These are phyloP conservation scores for Colletotrichum agaves DNA, from an alignment of 2,329 filamentous ascomycete genomes.

Conservation along the genomic window DNA sequence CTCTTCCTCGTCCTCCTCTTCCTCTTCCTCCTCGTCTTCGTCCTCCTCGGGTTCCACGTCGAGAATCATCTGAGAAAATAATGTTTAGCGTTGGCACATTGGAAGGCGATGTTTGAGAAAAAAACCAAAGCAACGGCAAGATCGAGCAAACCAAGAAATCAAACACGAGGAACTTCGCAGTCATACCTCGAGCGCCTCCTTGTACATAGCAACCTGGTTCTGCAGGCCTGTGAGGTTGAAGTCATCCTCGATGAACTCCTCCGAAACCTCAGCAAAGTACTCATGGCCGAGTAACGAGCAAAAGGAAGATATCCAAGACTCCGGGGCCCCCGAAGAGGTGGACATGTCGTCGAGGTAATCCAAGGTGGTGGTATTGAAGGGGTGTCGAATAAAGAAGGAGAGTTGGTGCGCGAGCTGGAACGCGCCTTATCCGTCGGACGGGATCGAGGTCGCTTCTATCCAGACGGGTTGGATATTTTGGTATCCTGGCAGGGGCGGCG, in stretches of 20 bases:
- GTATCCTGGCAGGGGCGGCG: conserved; percentile 28
- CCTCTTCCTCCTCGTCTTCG: conserved; percentile 86
- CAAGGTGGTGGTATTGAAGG: conserved; percentile 39
- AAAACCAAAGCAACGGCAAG: background rate
- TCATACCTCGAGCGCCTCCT: conserved; percentile 88
- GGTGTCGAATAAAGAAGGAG: conserved; percentile 29
- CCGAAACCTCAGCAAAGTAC: conserved; percentile 98
- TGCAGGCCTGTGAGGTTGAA: conserved; percentile 98
- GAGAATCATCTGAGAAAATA: conserved; percentile 80
- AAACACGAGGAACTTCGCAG: background rate
- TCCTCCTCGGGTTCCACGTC: conserved; percentile 97
- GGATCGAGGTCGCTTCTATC: conserved; percentile 4
- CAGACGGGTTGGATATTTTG: conserved; percentile 15
- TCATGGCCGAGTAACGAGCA: conserved; percentile 96
- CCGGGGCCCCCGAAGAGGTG: conserved; percentile 70
- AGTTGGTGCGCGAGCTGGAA: conserved; percentile 12
- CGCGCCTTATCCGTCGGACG: conserved; percentile 22
- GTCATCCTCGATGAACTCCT: conserved; percentile 99
- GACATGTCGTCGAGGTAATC: conserved; percentile 57
- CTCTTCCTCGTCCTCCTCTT: conserved; percentile 78
- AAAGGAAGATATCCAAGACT: conserved; percentile 98
- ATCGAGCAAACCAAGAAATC: background rate
- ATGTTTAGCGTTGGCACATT: conserved; percentile 37
- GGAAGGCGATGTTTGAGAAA: background rate
- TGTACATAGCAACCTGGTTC: conserved; percentile 97